Base-by-base conservation (phyloP, 2,329 filamentous ascomycete species). In the Chaetomium sp. region DNA sequence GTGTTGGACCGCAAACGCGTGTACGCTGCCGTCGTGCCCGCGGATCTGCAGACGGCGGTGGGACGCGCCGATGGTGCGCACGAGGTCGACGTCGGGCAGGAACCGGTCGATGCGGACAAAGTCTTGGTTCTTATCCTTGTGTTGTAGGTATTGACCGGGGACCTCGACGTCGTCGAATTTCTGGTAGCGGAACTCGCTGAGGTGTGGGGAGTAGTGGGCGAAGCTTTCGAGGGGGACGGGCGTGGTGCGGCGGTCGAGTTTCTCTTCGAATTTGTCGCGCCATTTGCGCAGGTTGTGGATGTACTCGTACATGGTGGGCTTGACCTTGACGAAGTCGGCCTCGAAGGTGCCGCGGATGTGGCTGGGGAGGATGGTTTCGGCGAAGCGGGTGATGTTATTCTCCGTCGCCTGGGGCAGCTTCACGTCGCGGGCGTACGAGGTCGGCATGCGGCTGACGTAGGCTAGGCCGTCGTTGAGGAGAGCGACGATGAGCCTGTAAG, bases 91-190 rank as follows among this genome's bases (percentile, higher is more conserved):
- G 62, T 94, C 89, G 8, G 95, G 91, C 65, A 99, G 74, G 81
- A 99, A 99, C 32, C 92, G 87, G 70, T 99, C 95, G 62, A 99
- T 97, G 46, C 91, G 87, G 62, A 99, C 87, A 69, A 99, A 99
- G 70, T 99, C 94, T 65, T 95, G 91, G 70, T 99, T 99, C 81
- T 97, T 99, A 67, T 99, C 95, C 71, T 94, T 95, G 74, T 96
- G 94, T 68, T 95, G 86, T 60, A 96, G 76, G 70, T 99, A 99
- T 69, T 99, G 94, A 0, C 94, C 94, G 3, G 95, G 95, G 38
- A 99, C 85, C 72, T 99, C 94, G 10, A 99, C 92, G 66, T 99
- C 95, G 67, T 99, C 94, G 64, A 99, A 96, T 71, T 96, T 97
- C 70, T 94, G 86, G 77, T 96, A 99, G 41, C 90, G 82, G 78